Percentiles rank a stretch among this genome's conserved stretches.
These are phyloP conservation scores for Epichloe baconii DNA, from an alignment of 2,329 filamentous ascomycete species.

Conservation along the genomic window DNA sequence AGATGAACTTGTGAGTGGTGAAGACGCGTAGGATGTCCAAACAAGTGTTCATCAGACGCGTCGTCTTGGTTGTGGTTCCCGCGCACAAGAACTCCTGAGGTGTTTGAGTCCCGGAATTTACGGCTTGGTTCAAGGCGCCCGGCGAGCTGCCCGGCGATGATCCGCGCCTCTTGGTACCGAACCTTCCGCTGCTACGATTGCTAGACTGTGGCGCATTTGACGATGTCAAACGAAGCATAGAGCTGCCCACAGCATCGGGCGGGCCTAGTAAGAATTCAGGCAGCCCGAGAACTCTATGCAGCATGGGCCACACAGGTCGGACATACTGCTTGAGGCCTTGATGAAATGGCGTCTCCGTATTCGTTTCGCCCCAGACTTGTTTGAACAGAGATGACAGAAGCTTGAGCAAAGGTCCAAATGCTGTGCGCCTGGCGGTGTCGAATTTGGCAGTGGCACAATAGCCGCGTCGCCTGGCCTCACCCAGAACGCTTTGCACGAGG, in stretches of 20 bases:
- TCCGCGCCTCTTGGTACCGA: slow-evolving; percentile 28
- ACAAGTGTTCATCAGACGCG: slow-evolving; percentile 76
- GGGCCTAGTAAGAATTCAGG: slow-evolving; percentile 57
- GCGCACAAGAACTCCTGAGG: slow-evolving; percentile 48
- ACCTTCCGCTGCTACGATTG: slow-evolving; percentile 18
- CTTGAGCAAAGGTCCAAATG: slow-evolving; percentile 51
- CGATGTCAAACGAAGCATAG: slow-evolving; percentile 3
- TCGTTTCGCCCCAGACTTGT: slow-evolving; percentile 53
- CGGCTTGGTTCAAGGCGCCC: slow-evolving; percentile 16
- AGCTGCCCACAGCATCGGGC: slow-evolving; percentile 21
- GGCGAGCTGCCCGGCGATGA: slow-evolving; percentile 37
- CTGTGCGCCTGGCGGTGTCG: slow-evolving; percentile 44
- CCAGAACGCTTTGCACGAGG: slow-evolving; percentile 48
- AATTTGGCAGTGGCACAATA: slow-evolving; percentile 57
- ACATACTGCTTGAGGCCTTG: slow-evolving; percentile 48
- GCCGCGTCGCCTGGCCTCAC: slow-evolving; percentile 46
- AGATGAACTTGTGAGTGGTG: slow-evolving; percentile 73
- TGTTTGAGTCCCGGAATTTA: slow-evolving; percentile 31
- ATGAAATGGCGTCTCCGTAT: slow-evolving; percentile 52
- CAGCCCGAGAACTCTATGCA: slow-evolving; percentile 47
- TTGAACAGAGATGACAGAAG: slow-evolving; percentile 54
- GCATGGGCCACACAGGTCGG: slow-evolving; percentile 49
- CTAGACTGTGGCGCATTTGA: not conserved
- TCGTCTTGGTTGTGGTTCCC: slow-evolving; percentile 47
- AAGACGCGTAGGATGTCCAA: slow-evolving; percentile 75